Evolutionary conservation across 768 basidiomycete genomes (phyloP).

Genomic region (Russula dissimulans): DNA sequence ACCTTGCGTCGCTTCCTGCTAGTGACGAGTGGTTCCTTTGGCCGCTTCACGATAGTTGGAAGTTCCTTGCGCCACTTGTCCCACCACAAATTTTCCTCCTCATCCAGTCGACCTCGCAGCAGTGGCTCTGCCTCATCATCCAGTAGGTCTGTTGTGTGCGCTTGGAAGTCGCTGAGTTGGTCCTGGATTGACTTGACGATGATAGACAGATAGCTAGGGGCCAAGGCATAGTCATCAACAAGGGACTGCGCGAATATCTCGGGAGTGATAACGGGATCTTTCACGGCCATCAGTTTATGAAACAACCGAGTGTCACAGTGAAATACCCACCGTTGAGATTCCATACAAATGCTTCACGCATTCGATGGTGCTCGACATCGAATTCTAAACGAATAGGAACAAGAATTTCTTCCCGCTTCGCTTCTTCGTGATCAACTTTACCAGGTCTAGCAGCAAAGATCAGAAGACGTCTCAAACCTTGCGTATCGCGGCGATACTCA

Average conservation of each 20-base stretch:
- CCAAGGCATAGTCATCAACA: slow-evolving; percentile 82
- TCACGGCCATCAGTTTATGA: background rate
- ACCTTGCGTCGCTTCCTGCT: slow-evolving; percentile 19
- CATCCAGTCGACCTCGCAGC: slow-evolving; percentile 39
- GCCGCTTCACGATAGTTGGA: slow-evolving; percentile 28
- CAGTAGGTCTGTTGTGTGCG: slow-evolving; percentile 44
- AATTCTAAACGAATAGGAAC: slow-evolving; percentile 95
- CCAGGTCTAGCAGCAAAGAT: slow-evolving; percentile 40
- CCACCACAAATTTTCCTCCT: slow-evolving; percentile 55
- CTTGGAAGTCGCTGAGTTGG: slow-evolving; percentile 73
- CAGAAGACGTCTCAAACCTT: background rate
- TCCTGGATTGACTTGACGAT: slow-evolving; percentile 84
- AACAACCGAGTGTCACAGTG: background rate
- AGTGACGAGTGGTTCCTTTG: slow-evolving; percentile 10
- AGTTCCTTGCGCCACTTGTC: slow-evolving; percentile 57
- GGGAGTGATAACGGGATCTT: slow-evolving; percentile 84
- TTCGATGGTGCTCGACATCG: slow-evolving; percentile 88
- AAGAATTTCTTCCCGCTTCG: slow-evolving; percentile 65
- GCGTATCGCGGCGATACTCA: slow-evolving; percentile 35
- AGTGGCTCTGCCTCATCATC: slow-evolving; percentile 34
- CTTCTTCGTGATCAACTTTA: slow-evolving; percentile 45
- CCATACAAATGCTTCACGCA: slow-evolving; percentile 97
- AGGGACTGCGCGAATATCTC: slow-evolving; percentile 85
- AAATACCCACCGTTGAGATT: slow-evolving; percentile 76
- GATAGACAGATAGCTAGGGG: slow-evolving; percentile 48